A percentile compares a stretch with the other conserved stretches of the same genome.
Conservation (phyloP, 176 grass and related monocot genomes). For the Lolium multiflorum region DNA sequence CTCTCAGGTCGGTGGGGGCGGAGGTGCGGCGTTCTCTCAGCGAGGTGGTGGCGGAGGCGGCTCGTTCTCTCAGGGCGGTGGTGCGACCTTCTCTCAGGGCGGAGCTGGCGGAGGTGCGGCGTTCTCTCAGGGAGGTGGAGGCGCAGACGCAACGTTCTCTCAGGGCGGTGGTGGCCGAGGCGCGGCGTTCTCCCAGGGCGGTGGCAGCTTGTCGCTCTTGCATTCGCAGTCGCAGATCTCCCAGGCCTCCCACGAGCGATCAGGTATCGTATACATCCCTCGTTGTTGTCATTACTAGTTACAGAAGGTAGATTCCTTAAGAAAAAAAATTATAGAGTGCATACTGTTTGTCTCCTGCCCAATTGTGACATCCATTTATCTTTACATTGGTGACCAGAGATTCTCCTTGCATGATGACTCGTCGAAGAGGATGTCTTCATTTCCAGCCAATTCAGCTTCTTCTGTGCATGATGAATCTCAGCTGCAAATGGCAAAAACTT, state of each 20-base stretch:
- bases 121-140: neutral
- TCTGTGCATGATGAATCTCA: too few relatives aligned
- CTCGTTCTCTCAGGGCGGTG: neutral
- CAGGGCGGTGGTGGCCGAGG: neutral
- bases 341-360: too few relatives aligned
- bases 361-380: too few relatives aligned
- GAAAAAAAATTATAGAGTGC: neutral
- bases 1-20: neutral
- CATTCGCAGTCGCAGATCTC: too few relatives aligned
- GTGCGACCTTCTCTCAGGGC: neutral
- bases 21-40: neutral
- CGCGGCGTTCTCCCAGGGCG: conserved; percentile 24
- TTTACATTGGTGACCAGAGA: too few relatives aligned
- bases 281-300: neutral
- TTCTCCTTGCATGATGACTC: conserved; percentile 69
- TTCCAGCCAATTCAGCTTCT: too few relatives aligned
- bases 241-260: conserved; percentile 6
- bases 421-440: conserved; percentile 57
- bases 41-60: neutral
- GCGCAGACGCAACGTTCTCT: neutral
- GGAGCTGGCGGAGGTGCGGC: neutral
- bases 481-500: too few relatives aligned
- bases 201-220: conserved; percentile 40
- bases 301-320: neutral
- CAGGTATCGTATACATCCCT: conserved; percentile 51